A percentile compares a stretch with the other conserved stretches of the same genome.
These are phyloP conservation scores for Phytophthora sp. DNA, from an alignment of 352 stramenopile species.

Conservation along the genomic window DNA sequence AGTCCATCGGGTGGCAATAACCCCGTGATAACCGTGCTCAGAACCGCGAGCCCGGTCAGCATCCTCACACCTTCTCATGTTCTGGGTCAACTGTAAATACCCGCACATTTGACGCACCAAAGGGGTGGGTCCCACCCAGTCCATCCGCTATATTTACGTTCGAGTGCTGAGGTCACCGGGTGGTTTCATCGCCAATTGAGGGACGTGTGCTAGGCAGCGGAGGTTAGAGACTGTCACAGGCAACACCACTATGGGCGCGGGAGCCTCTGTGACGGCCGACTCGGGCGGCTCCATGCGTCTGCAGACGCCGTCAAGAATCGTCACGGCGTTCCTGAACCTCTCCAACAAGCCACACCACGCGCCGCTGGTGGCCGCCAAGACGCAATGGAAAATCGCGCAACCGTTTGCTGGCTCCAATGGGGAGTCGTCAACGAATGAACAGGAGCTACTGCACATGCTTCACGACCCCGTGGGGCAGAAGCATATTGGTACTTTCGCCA, in stretches of 20 bases:
- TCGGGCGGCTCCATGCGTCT: constrained; percentile 27
- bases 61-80: neutral
- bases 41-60: no score
- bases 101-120: no score
- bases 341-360: constrained; percentile 72
- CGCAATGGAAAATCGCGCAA: constrained; percentile 76
- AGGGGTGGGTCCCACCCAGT: no score
- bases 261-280: constrained; percentile 48
- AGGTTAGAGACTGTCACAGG: neutral
- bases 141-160: constrained; percentile 27
- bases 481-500: constrained; percentile 79
- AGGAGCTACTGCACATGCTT: constrained; percentile 73
- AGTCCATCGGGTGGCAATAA: no score
- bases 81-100: constrained; percentile 1
- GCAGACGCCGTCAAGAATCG: constrained; percentile 57
- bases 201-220: neutral
- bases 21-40: no score
- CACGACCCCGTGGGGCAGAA: constrained; percentile 84
- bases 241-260: constrained; percentile 36
- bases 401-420: constrained; percentile 49
- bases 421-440: constrained; percentile 64
- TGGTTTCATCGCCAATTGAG: constrained; percentile 30
- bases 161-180: neutral
- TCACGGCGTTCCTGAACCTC: constrained; percentile 55
- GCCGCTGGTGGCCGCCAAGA: constrained; percentile 77